Conservation (phyloP, 208 protist genomes). For the Porcisia deanei region DNA sequence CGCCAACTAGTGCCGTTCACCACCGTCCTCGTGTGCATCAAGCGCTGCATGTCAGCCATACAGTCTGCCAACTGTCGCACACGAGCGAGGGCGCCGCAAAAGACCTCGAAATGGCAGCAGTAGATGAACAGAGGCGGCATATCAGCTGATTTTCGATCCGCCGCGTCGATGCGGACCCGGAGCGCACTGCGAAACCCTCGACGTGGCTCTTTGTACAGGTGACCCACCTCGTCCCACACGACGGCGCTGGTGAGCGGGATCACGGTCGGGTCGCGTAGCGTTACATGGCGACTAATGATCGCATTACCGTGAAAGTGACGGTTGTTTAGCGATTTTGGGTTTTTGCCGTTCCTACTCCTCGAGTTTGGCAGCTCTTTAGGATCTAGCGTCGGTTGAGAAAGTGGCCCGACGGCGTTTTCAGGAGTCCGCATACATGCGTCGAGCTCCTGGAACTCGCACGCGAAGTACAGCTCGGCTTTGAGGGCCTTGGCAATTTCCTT, state of each 20-base stretch:
- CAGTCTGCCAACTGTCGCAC: conserved; percentile 71
- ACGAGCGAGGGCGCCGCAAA: conserved; percentile 64
- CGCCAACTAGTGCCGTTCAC: background rate
- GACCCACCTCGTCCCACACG: conserved; percentile 55
- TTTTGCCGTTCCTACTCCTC: background rate
- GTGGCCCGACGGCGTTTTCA: conserved; percentile 51
- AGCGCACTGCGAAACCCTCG: conserved; percentile 57
- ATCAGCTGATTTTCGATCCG: conserved; percentile 29
- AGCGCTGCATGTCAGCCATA: conserved; percentile 47
- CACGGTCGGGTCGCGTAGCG: conserved; percentile 41
- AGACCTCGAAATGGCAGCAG: conserved; percentile 82
- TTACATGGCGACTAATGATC: conserved; percentile 48
- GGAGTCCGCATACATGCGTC: conserved; percentile 35
- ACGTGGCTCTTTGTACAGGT: conserved; percentile 46
- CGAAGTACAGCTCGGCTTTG: conserved; percentile 60
- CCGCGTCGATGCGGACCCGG: conserved; percentile 40
- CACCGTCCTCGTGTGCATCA: conserved; percentile 25
- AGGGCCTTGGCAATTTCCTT: conserved; percentile 62
- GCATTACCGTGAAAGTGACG: conserved; percentile 84
- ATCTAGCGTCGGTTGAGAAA: conserved; percentile 31
- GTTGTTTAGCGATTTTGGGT: background rate
- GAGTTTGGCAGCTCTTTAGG: background rate
- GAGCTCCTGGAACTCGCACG: conserved; percentile 83
- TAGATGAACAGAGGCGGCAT: conserved; percentile 72
- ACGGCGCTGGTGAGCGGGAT: conserved; percentile 51